These are phyloP conservation scores for Abrus precatorius DNA, from an alignment of 306 rosid species.

Conservation along the genomic window DNA sequence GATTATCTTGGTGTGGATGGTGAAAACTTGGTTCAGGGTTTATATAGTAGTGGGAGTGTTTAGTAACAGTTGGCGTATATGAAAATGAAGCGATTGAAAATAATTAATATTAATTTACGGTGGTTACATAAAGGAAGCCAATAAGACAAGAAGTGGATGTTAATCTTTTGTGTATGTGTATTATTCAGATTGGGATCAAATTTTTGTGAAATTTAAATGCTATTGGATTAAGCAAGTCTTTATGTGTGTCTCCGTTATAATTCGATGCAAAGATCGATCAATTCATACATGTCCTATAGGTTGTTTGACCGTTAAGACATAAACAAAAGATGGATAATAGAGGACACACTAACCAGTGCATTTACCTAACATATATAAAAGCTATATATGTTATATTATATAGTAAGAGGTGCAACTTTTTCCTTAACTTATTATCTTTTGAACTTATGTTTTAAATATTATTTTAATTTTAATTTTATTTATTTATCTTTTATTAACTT, in stretches of 20 bases:
- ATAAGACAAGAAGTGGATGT: background rate
- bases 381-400: background rate
- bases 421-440: no score
- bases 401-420: no score
- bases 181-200: background rate
- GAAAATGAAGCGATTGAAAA: constrained; percentile 8
- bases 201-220: background rate
- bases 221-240: background rate
- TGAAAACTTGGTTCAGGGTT: background rate
- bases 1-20: background rate
- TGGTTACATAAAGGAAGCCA: background rate
- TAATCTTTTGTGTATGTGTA: background rate
- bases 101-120: background rate
- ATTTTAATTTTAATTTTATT: background rate
- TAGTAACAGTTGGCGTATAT: background rate
- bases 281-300: background rate
- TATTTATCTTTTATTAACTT: background rate
- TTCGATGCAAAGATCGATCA: background rate
- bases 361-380: no score
- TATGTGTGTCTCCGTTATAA: background rate
- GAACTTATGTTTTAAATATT: background rate
- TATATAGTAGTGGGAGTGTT: background rate
- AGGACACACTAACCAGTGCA: no score
- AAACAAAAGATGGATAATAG: no score
- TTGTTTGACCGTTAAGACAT: background rate